Evolutionary conservation across 129 eudicot genomes (phyloP), one percentile per base, ranked within the genome.

Genomic region (Tagetes patula): DNA sequence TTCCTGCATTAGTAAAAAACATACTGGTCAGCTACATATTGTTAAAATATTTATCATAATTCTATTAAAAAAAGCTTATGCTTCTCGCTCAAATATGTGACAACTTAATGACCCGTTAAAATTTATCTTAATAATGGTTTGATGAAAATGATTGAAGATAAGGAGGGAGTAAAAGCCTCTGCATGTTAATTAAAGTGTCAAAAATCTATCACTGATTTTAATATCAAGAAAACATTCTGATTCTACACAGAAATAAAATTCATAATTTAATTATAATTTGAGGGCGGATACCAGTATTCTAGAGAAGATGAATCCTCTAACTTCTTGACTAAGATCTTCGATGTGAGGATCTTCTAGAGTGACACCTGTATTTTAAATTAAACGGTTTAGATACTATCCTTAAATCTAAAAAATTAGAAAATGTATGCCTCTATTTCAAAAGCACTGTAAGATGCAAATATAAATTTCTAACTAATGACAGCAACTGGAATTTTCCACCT

Each of bases 281-380:
- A 27, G 13, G 30, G 50, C 12, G 65, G 14, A 40, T 78, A 94
- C 98, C 98, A 94, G 69, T 78, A 93, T 84, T 76, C 30, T 86
- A 27, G 98, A 93, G 83, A 93, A 93, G 64, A 93, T 89, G 85
- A 93, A 93, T 71, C 98, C 98, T 80, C 98, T 87, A 72, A 93
- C 97, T 68, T 94, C 98, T 88, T 94, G 98, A 82, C 91, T 88
- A 34, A 94, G 93, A 86, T 94, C 98, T 84, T 94, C 98, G 45
- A 84, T 94, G 63, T 90, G 96, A 52, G 98, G 96, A 83, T 94
- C 98, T 82, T 94, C 98, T 50, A 93, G 91, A 78, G 89, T 93
- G 6, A 94, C 89, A 70, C 97, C 98, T 94, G 91, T 79, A 71
- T 71, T 47, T 75, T 46, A 34, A 64, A 7, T 41, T 64, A 43